Percentiles rank a stretch among this genome's conserved stretches.
phyloP scores from a whole-genome alignment of 78 protist species.

The Dictyostelium purpureum region DNA sequence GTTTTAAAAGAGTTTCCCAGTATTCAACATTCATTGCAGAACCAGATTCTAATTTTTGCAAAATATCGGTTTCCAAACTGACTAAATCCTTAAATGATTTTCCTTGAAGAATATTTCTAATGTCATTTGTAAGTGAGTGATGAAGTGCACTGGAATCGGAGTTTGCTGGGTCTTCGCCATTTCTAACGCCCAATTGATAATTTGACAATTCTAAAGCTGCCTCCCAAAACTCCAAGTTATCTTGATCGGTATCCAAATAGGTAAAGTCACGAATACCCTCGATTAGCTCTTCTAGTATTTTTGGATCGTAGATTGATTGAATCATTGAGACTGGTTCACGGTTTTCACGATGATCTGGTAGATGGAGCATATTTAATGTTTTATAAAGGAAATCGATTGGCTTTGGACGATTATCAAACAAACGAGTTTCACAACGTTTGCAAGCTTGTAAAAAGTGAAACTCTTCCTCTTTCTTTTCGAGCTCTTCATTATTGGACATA shows the following conservation, averaged over 20 bases:
- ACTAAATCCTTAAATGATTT: conserved; percentile 82
- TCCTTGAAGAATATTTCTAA: conserved; percentile 34
- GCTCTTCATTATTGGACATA: conserved; percentile 61
- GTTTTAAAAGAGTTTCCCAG: conserved; percentile 87
- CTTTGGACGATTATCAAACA: conserved; percentile 30
- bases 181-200: not conserved
- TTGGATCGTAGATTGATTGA: not conserved
- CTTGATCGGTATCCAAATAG: conserved; percentile 40
- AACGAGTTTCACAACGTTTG: conserved; percentile 26
- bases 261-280: conserved; percentile 42
- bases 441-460: conserved; percentile 88
- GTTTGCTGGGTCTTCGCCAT: not conserved
- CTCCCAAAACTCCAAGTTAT: conserved; percentile 37
- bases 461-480: conserved; percentile 86
- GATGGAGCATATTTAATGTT: conserved; percentile 23
- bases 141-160: conserved; percentile 9
- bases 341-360: not conserved
- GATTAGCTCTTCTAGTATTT: not conserved
- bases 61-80: conserved; percentile 49
- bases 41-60: conserved; percentile 28
- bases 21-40: conserved; percentile 87
- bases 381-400: conserved; percentile 68
- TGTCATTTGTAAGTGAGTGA: conserved; percentile 37
- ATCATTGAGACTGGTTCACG: conserved; percentile 21
- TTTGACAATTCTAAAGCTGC: not conserved